Base-by-base conservation (phyloP, 768 basidiomycete genomes). In the Macrolepiota fuliginosa region DNA sequence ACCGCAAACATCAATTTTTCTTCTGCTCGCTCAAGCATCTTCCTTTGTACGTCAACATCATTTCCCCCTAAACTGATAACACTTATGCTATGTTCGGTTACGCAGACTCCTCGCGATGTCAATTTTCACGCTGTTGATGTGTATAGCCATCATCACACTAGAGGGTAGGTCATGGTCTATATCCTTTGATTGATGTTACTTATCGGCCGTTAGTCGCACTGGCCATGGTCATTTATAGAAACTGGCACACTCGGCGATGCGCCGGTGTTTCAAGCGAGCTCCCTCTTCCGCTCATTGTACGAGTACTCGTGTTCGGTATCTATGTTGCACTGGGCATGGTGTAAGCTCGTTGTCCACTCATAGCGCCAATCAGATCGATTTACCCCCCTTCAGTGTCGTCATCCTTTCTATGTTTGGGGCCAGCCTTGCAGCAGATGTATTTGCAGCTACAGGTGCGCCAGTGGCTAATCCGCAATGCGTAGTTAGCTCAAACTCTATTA, bases 251-350 rank as follows among this genome's bases (percentile, higher is more conserved):
- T 10, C 64, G 72, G 51, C 71, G 71, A 22, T 64, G 65, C n/a
- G 73, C 72, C 15, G 72, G 76, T 0, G 49, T 67, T 39, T 62
- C 67, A 7, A 68, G 65, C 50, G 65, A 65, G 4, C 42, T 73
- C 25, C 65, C 76, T 45, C 52, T 66, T 19, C 69, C 69, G 27
- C 61, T 78, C 12, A 29, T 74, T 12, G 54, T 74, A 17, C 72
- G 77, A 45, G 73, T 76, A 3, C 45, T 77, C 7, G 60, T 73
- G 4, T 78, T 78, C 53, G 74, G 71, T 3, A 54, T 68, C 6
- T 78, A 73, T 58, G 64, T 76, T 25, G 58, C 70, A 15, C 63
- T 75, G 54, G 76, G 76, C 22, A 71, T 76, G 65, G 54, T 67
- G 74, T 76, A 49, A 54, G 73, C 67, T 10, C 27, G 22, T 1